These are phyloP conservation scores for Austroboletus rostrupii DNA, from an alignment of 1,284 basidiomycete species.

Conservation along the genomic window DNA sequence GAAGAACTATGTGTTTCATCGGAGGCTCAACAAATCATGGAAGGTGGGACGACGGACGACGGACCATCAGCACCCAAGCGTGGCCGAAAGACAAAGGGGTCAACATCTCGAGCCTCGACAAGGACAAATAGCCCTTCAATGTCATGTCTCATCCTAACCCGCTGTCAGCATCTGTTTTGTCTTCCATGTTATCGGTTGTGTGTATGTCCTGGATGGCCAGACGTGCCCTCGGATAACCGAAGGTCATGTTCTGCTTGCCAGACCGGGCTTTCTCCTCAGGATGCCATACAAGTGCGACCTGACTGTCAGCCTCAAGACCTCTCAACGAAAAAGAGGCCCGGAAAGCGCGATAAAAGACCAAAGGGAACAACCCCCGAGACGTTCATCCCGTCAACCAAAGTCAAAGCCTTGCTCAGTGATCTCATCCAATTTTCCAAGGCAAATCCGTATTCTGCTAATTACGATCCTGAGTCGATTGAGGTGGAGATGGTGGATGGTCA, in stretches of 20 bases:
- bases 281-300: conserved; percentile 75
- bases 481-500: conserved; percentile 71
- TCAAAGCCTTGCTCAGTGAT: conserved; percentile 74
- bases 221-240: conserved; percentile 51
- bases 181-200: conserved; percentile 73
- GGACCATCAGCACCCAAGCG: conserved; percentile 52
- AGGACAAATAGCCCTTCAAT: conserved; percentile 63
- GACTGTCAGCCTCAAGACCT: conserved; percentile 41
- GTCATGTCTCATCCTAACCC: conserved; percentile 71
- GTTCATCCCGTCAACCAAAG: conserved; percentile 81
- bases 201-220: conserved; percentile 78
- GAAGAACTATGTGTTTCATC: conserved; percentile 62
- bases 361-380: conserved; percentile 55
- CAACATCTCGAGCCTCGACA: conserved; percentile 60
- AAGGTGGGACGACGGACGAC: conserved; percentile 50
- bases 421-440: conserved; percentile 70
- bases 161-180: conserved; percentile 93
- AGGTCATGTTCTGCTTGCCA: conserved; percentile 77
- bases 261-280: conserved; percentile 53
- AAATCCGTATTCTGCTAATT: conserved; percentile 84
- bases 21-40: conserved; percentile 39
- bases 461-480: conserved; percentile 67
- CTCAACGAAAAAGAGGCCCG: conserved; percentile 55
- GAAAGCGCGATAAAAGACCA: conserved; percentile 67
- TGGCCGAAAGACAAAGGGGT: conserved; percentile 56